Evolutionary conservation across 2,329 filamentous ascomycete species (phyloP).

Genomic region (Parafenestella ontariensis): DNA sequence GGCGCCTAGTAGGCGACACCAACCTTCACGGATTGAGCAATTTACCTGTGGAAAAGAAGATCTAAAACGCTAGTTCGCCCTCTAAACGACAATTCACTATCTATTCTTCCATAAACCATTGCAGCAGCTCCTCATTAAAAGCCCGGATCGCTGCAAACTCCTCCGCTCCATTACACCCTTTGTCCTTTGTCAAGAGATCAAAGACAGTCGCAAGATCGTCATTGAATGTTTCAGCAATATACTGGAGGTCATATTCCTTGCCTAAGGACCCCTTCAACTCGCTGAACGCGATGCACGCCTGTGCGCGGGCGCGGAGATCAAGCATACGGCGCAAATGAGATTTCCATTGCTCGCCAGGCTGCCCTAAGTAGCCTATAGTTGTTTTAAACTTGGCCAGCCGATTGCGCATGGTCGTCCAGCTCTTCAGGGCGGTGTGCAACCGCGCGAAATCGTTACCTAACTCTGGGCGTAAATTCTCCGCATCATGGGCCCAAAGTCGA

Average conservation of each 20-base stretch:
- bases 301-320: conserved; percentile 2
- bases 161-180: conserved; percentile 14
- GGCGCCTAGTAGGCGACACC: too few relatives aligned
- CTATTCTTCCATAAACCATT: conserved; percentile 9
- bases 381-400: conserved; percentile 7
- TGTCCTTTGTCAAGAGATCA: conserved; percentile 13
- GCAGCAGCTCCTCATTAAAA: conserved; percentile 14
- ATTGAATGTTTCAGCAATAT: conserved; percentile 4
- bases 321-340: conserved; percentile 6
- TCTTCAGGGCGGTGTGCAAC: neutral
- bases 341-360: conserved; percentile 14
- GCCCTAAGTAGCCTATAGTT: conserved; percentile 7
- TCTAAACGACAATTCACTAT: too few relatives aligned
- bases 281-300: conserved; percentile 14
- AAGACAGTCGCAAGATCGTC: conserved; percentile 17
- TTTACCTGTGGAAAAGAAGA: too few relatives aligned
- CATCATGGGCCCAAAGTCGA: conserved; percentile 10
- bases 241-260: neutral
- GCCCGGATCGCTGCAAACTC: conserved; percentile 8
- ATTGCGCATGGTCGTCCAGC: conserved; percentile 19
- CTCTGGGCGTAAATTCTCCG: neutral
- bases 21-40: too few relatives aligned
- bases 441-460: neutral
- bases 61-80: too few relatives aligned
- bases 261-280: conserved; percentile 2